phyloP scores from a whole-genome alignment of 2,329 filamentous ascomycete genomes.

The Bipolaris cookei region DNA sequence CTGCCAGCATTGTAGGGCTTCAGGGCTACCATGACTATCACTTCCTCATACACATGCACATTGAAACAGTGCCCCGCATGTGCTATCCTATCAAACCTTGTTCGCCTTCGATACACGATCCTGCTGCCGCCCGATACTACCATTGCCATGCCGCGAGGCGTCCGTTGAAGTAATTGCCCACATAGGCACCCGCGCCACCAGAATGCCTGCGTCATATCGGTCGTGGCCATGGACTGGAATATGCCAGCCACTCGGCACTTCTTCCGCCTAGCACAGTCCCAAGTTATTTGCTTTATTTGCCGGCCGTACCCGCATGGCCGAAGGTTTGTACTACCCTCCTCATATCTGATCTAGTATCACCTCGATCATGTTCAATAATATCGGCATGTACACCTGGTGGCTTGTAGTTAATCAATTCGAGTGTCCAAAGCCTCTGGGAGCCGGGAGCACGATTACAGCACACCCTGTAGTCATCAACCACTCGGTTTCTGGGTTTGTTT shows the following conservation, averaged over 20 bases:
- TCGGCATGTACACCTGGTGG: conserved; percentile 38
- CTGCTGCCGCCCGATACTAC: conserved; percentile 20
- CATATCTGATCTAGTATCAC: conserved; percentile 41
- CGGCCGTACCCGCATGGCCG: conserved; percentile 33
- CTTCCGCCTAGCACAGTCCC: conserved; percentile 10
- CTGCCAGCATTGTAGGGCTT: conserved; percentile 19
- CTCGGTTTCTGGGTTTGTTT: conserved; percentile 33
- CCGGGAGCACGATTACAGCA: conserved; percentile 31
- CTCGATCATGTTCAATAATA: conserved; percentile 37
- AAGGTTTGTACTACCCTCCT: conserved; percentile 39
- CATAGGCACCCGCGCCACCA: conserved; percentile 39
- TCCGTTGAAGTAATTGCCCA: conserved; percentile 27
- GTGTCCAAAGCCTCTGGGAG: conserved; percentile 22
- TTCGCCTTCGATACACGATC: conserved; percentile 13
- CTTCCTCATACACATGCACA: conserved; percentile 7
- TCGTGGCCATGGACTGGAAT: conserved; percentile 24
- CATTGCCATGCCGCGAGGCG: conserved; percentile 27
- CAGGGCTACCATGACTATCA: conserved; percentile 2
- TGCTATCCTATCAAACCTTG: neutral
- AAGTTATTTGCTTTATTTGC: conserved; percentile 32
- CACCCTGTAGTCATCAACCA: conserved; percentile 33
- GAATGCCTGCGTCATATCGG: conserved; percentile 35
- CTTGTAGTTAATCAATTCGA: conserved; percentile 29
- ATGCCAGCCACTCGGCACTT: conserved; percentile 31
- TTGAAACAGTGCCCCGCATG: neutral